Conservation (phyloP, 352 stramenopile genomes). For the Phytophthora rubi region DNA sequence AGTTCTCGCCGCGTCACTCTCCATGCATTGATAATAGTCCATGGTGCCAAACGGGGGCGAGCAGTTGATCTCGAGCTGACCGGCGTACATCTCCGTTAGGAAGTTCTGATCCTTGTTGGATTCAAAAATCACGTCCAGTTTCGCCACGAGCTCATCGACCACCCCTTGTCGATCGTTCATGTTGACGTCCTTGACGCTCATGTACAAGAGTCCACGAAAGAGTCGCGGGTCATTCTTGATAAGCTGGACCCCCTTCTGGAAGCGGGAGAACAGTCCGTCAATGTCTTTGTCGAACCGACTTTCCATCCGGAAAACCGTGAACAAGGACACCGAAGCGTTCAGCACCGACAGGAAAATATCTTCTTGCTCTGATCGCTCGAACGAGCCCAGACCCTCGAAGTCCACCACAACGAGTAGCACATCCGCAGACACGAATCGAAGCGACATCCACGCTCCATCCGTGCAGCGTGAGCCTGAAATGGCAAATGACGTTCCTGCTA, state of each 20-base stretch:
- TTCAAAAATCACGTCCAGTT: constrained; percentile 41
- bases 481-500: constrained; percentile 70
- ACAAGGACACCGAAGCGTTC: constrained; percentile 69
- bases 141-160: constrained; percentile 46
- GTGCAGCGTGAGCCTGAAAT: constrained; percentile 49
- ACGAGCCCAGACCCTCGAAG: constrained; percentile 78
- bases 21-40: constrained; percentile 48
- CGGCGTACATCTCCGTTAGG: constrained; percentile 53
- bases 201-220: constrained; percentile 64
- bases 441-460: constrained; percentile 48
- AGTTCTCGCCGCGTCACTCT: constrained; percentile 17
- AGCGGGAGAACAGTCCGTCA: constrained; percentile 62
- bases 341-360: constrained; percentile 78
- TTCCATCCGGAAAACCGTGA: constrained; percentile 79
- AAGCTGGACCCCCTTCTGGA: constrained; percentile 68
- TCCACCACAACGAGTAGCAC: constrained; percentile 73
- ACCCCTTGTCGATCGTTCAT: constrained; percentile 59
- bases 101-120: constrained; percentile 62
- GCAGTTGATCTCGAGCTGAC: constrained; percentile 58
- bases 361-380: constrained; percentile 78
- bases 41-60: constrained; percentile 58
- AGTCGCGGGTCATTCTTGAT: constrained; percentile 61
- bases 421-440: constrained; percentile 33
- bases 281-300: constrained; percentile 78
- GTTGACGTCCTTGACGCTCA: constrained; percentile 79